Evolutionary conservation across 345 rosid genomes (phyloP).

Genomic region (Eucalyptus pauciflora): DNA sequence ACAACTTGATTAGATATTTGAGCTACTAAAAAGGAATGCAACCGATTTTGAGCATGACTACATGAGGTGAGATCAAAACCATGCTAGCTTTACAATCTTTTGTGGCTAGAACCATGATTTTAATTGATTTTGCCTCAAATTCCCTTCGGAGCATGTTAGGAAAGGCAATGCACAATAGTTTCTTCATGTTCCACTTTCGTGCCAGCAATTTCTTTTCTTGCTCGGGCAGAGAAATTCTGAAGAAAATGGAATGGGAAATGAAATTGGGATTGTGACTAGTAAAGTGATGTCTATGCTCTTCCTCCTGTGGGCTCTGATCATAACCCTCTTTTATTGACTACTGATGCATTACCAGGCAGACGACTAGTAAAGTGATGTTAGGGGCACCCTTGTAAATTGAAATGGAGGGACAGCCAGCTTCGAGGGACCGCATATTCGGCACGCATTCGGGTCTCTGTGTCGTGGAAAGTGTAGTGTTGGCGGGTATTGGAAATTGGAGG

Average conservation of each 20-base stretch:
- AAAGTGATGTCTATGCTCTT: too few relatives aligned
- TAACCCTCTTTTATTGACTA: too few relatives aligned
- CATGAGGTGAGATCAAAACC: neutral
- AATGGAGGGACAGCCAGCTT: neutral
- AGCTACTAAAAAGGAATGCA: neutral
- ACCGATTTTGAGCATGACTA: neutral
- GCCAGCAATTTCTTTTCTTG: neutral
- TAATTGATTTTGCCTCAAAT: neutral
- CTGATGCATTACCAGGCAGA: rapidly evolving
- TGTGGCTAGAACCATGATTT: neutral
- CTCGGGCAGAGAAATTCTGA: neutral
- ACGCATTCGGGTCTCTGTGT: neutral
- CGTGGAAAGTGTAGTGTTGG: neutral
- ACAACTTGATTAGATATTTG: neutral
- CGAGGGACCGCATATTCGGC: neutral
- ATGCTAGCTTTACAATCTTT: neutral
- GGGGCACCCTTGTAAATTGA: neutral
- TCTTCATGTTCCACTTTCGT: neutral
- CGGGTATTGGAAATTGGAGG: neutral
- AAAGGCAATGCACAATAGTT: neutral
- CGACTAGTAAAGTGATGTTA: neutral
- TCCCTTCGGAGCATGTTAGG: neutral
- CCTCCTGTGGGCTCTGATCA: too few relatives aligned
- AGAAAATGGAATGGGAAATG: neutral
- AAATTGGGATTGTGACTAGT: neutral